phyloP scores from a whole-genome alignment of 805 yeast genomes.

The Tetrapisispora phaffii region DNA sequence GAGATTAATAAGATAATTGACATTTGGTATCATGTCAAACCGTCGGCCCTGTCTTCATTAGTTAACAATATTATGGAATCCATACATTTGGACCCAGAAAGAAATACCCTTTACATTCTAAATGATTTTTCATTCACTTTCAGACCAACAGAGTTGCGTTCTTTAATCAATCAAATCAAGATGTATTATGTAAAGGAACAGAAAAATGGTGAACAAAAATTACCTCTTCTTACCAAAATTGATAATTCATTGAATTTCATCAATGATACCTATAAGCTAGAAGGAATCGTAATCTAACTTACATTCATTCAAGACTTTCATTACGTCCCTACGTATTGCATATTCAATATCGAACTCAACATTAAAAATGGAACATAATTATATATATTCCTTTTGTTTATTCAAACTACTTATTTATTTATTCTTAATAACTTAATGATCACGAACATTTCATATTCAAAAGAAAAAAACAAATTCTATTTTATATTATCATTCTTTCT shows the following conservation, averaged over 20 bases:
- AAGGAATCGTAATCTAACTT: neutral
- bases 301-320: neutral
- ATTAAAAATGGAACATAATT: neutral
- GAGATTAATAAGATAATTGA: slow-evolving; percentile 16
- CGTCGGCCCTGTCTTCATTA: slow-evolving; percentile 14
- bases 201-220: neutral
- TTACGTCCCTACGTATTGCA: neutral
- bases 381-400: neutral
- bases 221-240: neutral
- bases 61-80: slow-evolving; percentile 28
- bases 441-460: neutral
- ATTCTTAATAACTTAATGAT: neutral
- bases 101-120: slow-evolving; percentile 10
- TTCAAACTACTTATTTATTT: neutral
- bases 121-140: slow-evolving; percentile 16
- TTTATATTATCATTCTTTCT: neutral
- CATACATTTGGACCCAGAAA: slow-evolving; percentile 17
- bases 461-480: neutral
- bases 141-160: slow-evolving; percentile 8
- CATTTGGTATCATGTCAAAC: slow-evolving; percentile 18
- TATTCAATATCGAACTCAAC: neutral
- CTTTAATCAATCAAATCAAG: slow-evolving; percentile 5
- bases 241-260: slow-evolving; percentile 1
- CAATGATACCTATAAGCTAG: neutral
- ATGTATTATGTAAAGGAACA: neutral